A percentile compares a stretch with the other conserved stretches of the same genome.
phyloP scores from a whole-genome alignment of 305 asterid genomes.

The Rubia occidens region DNA sequence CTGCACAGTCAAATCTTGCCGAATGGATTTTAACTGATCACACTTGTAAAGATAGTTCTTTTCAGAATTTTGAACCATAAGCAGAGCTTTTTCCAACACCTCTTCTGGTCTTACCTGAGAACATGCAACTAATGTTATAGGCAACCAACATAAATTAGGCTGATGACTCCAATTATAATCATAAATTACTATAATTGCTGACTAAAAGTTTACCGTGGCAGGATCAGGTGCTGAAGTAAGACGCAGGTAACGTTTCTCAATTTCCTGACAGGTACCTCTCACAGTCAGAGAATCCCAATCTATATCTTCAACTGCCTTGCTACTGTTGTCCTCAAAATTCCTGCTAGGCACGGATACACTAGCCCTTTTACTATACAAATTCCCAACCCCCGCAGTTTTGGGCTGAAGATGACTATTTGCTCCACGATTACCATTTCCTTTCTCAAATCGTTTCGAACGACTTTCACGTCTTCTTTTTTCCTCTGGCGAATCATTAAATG shows the following conservation, averaged over 20 bases:
- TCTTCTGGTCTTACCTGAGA: constrained; percentile 99
- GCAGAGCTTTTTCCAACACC: constrained; percentile 78
- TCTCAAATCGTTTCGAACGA: constrained; percentile 93
- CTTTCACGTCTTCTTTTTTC: constrained; percentile 86
- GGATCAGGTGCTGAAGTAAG: constrained; percentile 99
- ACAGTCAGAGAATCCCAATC: constrained; percentile 97
- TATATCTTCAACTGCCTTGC: constrained; percentile 92
- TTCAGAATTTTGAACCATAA: constrained; percentile 77
- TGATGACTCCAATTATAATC: constrained; percentile 12
- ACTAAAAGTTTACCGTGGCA: constrained; percentile 53
- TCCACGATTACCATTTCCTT: constrained; percentile 53
- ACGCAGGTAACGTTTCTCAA: constrained; percentile 93
- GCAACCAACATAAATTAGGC: constrained; percentile 8
- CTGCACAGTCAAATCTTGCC: constrained; percentile 98
- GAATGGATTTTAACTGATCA: constrained; percentile 92
- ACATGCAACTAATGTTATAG: constrained; percentile 12
- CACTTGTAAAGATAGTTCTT: constrained; percentile 89
- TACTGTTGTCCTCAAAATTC: constrained; percentile 68
- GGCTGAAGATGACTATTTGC: constrained; percentile 33
- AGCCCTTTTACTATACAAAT: constrained; percentile 49
- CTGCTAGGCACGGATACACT: constrained; percentile 52
- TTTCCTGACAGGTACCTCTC: constrained; percentile 89
- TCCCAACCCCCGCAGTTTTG: constrained; percentile 43
- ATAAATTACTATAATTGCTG: constrained; percentile 14
- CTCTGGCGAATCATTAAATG: constrained; percentile 71